A percentile compares a stretch with the other conserved stretches of the same genome.
phyloP scores from a whole-genome alignment of 345 rosid genomes.

The Hypericum androsaemum region DNA sequence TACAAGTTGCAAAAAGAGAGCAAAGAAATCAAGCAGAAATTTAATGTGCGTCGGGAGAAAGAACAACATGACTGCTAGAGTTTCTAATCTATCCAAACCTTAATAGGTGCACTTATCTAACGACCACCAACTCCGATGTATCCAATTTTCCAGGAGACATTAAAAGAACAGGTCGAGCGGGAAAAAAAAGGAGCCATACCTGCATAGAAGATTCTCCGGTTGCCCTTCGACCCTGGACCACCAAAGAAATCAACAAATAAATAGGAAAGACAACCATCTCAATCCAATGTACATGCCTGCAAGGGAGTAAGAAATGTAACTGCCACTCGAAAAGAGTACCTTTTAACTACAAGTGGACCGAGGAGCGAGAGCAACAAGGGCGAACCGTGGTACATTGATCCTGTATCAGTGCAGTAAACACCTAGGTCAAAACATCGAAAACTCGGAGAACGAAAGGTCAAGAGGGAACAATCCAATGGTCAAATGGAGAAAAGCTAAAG shows the following conservation, averaged over 20 bases:
- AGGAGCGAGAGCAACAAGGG: constrained; percentile 69
- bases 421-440: neutral
- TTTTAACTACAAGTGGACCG: constrained; percentile 68
- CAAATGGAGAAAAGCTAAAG: constrained; percentile 2
- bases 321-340: constrained; percentile 25
- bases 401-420: constrained; percentile 18
- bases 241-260: neutral
- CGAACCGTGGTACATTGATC: constrained; percentile 97
- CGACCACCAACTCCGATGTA: too few relatives aligned
- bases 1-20: neutral
- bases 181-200: constrained; percentile 28
- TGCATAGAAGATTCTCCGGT: constrained; percentile 57
- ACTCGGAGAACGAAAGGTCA: neutral
- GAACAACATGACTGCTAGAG: neutral
- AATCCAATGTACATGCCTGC: too few relatives aligned
- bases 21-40: neutral
- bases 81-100: too few relatives aligned
- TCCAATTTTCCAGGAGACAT: neutral
- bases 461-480: neutral
- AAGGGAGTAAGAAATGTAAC: neutral
- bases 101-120: too few relatives aligned
- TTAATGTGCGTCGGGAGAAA: neutral
- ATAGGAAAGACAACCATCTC: too few relatives aligned
- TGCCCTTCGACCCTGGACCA: constrained; percentile 66
- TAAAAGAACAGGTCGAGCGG: neutral